A percentile compares a stretch with the other conserved stretches of the same genome.
Evolutionary conservation across 352 stramenopile genomes (phyloP).

Genomic region (Phytophthora macrochlamydospora): DNA sequence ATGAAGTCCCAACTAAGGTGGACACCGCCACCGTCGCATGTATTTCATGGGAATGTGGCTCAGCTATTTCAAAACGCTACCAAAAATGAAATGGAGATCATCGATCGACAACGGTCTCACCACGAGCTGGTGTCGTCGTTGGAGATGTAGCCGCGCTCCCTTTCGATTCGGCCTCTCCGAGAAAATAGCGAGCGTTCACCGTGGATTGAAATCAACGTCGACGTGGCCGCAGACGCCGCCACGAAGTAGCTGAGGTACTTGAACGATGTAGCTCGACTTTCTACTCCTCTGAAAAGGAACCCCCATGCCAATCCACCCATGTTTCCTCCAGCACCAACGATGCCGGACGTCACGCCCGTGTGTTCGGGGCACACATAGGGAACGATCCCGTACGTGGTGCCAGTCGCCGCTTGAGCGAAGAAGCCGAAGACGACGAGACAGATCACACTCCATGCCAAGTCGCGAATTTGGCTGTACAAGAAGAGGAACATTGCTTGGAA

Average conservation of each 20-base stretch:
- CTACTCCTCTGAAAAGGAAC: slow-evolving; percentile 54
- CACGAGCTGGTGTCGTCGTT: slow-evolving; percentile 8
- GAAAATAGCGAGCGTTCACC: slow-evolving; percentile 28
- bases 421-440: slow-evolving; percentile 88
- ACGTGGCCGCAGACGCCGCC: slow-evolving; percentile 11
- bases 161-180: slow-evolving; percentile 6
- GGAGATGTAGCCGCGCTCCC: not conserved
- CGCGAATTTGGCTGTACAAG: slow-evolving; percentile 71
- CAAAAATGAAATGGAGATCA: not conserved
- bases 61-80: slow-evolving; percentile 5
- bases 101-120: not conserved
- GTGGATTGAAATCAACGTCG: slow-evolving; percentile 18
- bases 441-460: slow-evolving; percentile 59
- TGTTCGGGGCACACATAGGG: slow-evolving; percentile 45
- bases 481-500: slow-evolving; percentile 77
- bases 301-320: slow-evolving; percentile 51
- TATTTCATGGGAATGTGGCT: not conserved
- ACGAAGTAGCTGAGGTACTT: slow-evolving; percentile 3
- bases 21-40: not conserved
- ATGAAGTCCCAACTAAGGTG: not conserved
- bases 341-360: slow-evolving; percentile 49
- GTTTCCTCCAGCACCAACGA: slow-evolving; percentile 63
- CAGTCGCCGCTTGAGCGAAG: slow-evolving; percentile 63
- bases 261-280: slow-evolving; percentile 34
- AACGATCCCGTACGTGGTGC: slow-evolving; percentile 64